A percentile compares a stretch with the other conserved stretches of the same genome.
phyloP scores from a whole-genome alignment of 169 alveolate species.

The Cytauxzoon felis region DNA sequence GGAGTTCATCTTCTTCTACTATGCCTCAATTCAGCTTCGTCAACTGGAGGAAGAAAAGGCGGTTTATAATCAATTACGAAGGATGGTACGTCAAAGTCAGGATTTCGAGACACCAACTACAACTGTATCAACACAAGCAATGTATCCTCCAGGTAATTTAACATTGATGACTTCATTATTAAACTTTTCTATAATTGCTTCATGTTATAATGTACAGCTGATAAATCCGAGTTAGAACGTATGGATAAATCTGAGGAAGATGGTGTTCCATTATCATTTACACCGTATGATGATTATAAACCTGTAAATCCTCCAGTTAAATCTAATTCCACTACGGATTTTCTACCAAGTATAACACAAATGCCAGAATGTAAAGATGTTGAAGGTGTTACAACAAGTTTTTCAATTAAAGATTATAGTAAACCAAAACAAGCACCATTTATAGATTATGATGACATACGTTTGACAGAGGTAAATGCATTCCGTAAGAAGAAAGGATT shows the following conservation, averaged over 20 bases:
- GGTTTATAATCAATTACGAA: conserved; percentile 4
- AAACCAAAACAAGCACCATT: conserved; percentile 24
- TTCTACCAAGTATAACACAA: conserved; percentile 43
- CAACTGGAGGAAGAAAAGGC: conserved; percentile 18
- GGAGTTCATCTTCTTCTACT: not conserved
- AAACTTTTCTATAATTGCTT: not conserved
- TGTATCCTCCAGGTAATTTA: conserved; percentile 44
- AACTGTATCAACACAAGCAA: conserved; percentile 27
- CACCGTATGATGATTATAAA: conserved; percentile 22
- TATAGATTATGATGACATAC: conserved; percentile 4
- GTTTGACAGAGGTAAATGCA: conserved; percentile 8
- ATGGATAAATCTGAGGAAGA: not conserved
- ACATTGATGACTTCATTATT: conserved; percentile 3
- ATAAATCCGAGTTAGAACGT: no score
- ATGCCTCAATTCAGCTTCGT: conserved; percentile 16
- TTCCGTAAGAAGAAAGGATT: conserved; percentile 21
- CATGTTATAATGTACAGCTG: not conserved
- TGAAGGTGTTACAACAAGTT: conserved; percentile 1
- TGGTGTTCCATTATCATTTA: not conserved
- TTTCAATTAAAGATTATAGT: conserved; percentile 32
- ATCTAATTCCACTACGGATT: conserved; percentile 15
- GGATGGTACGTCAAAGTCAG: conserved; percentile 32
- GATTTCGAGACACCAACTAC: conserved; percentile 34
- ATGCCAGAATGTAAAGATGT: conserved; percentile 25
- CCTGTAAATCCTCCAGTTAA: conserved; percentile 6